Percentiles rank a stretch among this genome's conserved stretches.
These are phyloP conservation scores for Fusarium nisikadoi DNA, from an alignment of 2,329 filamentous ascomycete genomes.

Conservation along the genomic window DNA sequence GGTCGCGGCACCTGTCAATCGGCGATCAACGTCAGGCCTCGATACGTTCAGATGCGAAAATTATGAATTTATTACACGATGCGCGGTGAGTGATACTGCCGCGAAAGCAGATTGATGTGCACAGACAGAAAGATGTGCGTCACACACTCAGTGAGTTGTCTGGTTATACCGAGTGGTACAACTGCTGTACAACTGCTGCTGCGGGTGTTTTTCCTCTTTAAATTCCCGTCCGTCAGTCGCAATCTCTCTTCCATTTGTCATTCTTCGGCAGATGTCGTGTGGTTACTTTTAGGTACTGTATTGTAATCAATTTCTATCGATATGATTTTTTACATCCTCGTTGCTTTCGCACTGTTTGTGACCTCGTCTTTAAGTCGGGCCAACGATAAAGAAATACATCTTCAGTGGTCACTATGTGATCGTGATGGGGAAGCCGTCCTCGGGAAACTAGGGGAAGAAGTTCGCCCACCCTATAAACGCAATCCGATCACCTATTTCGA, in stretches of 20 bases:
- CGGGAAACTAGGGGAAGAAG: slow-evolving; percentile 23
- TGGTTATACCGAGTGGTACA: not conserved
- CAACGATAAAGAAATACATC: slow-evolving; percentile 21
- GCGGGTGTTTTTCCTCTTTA: not conserved
- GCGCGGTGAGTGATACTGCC: not conserved
- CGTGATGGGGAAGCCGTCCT: slow-evolving; percentile 24
- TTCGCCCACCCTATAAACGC: slow-evolving; percentile 28
- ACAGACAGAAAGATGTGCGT: not conserved
- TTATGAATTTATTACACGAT: not conserved
- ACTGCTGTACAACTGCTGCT: not conserved
- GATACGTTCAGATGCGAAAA: slow-evolving; percentile 1
- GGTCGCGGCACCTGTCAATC: slow-evolving; percentile 5
- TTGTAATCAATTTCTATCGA: not conserved
- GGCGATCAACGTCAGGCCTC: not conserved
- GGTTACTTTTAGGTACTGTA: not conserved
- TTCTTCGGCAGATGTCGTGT: not conserved
- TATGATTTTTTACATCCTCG: slow-evolving; percentile 17
- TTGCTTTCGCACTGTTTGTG: not conserved
- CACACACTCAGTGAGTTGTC: not conserved
- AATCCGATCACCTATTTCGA: slow-evolving; percentile 39
- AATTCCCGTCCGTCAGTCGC: not conserved
- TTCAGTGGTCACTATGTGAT: slow-evolving; percentile 39
- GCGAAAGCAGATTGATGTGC: not conserved
- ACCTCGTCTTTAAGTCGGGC: not conserved
- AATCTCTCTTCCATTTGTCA: not conserved